These are phyloP conservation scores for Chlamydomonas sphaeroides DNA, from an alignment of 139 green algal species.

Conservation along the genomic window DNA sequence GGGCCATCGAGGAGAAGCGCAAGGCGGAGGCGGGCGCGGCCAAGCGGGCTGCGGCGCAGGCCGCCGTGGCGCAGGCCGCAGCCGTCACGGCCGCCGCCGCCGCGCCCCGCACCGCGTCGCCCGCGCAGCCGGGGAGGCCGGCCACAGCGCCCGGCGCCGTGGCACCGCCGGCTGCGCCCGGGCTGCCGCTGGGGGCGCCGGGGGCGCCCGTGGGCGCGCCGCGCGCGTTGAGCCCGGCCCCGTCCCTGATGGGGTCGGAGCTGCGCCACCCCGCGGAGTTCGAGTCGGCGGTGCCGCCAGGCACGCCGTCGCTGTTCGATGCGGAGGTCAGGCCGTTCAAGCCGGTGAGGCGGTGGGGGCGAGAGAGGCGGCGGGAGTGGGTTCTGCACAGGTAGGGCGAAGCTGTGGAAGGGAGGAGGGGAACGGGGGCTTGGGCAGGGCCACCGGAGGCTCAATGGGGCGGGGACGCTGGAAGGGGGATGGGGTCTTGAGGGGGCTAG, in stretches of 20 bases:
- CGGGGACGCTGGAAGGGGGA: too few species aligned
- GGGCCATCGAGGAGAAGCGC: slow-evolving; percentile 64
- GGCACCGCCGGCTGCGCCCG: background rate
- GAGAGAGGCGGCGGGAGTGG: too few species aligned
- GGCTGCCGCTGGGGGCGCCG: background rate
- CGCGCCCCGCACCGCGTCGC: slow-evolving; percentile 9
- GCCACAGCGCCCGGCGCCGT: background rate
- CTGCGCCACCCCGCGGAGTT: slow-evolving; percentile 39
- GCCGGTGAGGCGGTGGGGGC: slow-evolving; percentile 16
- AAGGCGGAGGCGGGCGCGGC: slow-evolving; percentile 55
- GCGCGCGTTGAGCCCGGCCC: slow-evolving; percentile 13
- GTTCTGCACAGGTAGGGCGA: too few species aligned
- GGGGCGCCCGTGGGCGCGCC: background rate
- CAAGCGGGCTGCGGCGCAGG: slow-evolving; percentile 23
- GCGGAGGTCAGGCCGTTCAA: slow-evolving; percentile 55
- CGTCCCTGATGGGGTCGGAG: slow-evolving; percentile 3
- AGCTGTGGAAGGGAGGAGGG: too few species aligned
- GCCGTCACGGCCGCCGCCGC: slow-evolving; percentile 1
- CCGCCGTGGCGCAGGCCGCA: background rate
- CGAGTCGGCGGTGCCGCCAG: slow-evolving; percentile 30
- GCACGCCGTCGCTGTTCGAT: slow-evolving; percentile 71
- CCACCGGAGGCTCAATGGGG: too few species aligned
- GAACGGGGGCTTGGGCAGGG: too few species aligned
- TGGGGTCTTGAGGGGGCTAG: too few species aligned
- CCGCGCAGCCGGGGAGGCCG: slow-evolving; percentile 3